Base-by-base conservation (phyloP, 2,329 filamentous ascomycete genomes). In the Alternaria sp. region DNA sequence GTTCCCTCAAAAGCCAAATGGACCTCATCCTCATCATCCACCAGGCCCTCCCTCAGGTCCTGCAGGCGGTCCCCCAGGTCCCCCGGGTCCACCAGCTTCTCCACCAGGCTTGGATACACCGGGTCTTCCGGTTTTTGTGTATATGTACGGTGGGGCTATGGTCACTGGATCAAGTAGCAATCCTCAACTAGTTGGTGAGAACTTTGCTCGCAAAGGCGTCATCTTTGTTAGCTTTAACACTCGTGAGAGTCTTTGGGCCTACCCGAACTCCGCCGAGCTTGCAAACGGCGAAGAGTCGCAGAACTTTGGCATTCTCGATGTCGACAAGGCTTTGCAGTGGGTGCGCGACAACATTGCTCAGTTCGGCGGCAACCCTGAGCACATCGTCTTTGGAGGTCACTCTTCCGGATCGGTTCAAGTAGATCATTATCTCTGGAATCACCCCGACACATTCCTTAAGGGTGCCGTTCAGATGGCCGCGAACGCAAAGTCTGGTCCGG, bases 111-210 rank as follows among this genome's bases (percentile, higher is more conserved):
- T 46, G 5, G 34, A 48, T 10, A 20, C 36, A 20, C 30, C 64
- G 6, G 64, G 64, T 30, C 53, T 71, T 44, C 63, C 76, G 38
- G 75, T 81, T 3, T 77, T 80, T 10, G 75, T 82, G 0, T 83
- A 81, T 68, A 80, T 81, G 78, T 81, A 82, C 30, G 80, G 80
- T 3, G 80, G 77, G 38, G 78, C 78, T 7, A 80, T 81, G 78
- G 79, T 81, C 22, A 80, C 78, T 7, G 79, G 79, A 8, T 72
- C 69, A 20, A 72, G 65, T 70, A 82, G 78, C 71, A 81, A 81
- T 63, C 75, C 80, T 20, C 75, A 77, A 18, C 65, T 80, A 57
- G 79, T 78, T 65, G 81, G 81, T 62, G 81, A 79, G 68, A 76
- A 81, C 32, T 72, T 72, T 51, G 68, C 69, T 54, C 68, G 65